Evolutionary conservation across 441 rosid species (phyloP).

Genomic region (Rhodomyrtus psidioides): DNA sequence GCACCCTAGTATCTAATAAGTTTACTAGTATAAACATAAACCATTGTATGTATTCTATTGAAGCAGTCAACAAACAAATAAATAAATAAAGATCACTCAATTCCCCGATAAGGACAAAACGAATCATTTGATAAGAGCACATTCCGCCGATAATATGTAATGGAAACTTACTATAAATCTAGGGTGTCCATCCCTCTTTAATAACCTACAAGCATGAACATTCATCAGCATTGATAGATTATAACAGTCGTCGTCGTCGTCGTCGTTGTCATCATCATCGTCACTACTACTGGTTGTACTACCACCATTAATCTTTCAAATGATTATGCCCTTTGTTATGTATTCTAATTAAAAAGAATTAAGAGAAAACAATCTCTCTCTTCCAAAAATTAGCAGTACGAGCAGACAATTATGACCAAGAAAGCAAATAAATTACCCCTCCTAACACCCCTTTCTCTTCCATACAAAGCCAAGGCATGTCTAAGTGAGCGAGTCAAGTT

Average conservation of each 20-base stretch:
- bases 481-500: slow-evolving; percentile 33
- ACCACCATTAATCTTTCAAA: neutral
- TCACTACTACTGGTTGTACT: too few relatives aligned
- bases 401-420: neutral
- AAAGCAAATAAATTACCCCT: slow-evolving; percentile 13
- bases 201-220: neutral
- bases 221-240: neutral
- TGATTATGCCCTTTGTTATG: neutral
- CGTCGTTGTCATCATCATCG: too few relatives aligned
- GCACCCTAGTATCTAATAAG: neutral
- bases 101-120: too few relatives aligned
- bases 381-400: neutral
- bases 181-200: too few relatives aligned
- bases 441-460: neutral
- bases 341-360: neutral
- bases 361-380: neutral
- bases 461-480: slow-evolving; percentile 37
- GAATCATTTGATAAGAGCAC: too few relatives aligned
- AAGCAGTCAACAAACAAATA: too few relatives aligned
- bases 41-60: too few relatives aligned
- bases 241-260: too few relatives aligned
- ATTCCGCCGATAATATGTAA: too few relatives aligned
- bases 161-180: too few relatives aligned
- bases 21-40: neutral
- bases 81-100: too few relatives aligned